Conservation (phyloP, 2,329 filamentous ascomycete genomes). For the Daldinia eschscholtzii region DNA sequence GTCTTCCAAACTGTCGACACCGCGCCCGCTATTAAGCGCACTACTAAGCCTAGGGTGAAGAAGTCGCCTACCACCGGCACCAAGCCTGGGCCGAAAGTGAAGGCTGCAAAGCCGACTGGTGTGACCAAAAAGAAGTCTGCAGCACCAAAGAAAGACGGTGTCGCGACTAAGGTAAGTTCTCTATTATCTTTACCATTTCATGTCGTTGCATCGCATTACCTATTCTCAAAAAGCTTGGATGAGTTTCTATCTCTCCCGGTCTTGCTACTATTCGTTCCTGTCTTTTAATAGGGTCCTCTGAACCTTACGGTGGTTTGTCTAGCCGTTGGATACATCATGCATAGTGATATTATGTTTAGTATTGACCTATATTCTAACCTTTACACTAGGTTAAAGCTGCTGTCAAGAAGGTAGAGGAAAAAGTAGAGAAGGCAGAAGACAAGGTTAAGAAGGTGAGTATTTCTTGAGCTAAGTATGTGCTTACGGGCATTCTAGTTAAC, state of each 20-base stretch:
- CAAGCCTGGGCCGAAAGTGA: constrained; percentile 40
- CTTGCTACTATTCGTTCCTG: neutral
- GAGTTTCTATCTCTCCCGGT: neutral
- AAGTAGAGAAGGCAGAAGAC: constrained; percentile 47
- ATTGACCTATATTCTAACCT: constrained; percentile 39
- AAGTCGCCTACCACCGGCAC: constrained; percentile 40
- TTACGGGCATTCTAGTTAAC: constrained; percentile 4
- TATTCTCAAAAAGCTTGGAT: neutral
- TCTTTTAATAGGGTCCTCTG: neutral
- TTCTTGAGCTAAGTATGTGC: neutral
- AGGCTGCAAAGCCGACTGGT: constrained; percentile 51
- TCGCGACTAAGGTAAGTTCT: constrained; percentile 49
- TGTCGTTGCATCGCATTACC: neutral
- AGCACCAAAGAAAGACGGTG: constrained; percentile 51
- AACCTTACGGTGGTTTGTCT: neutral
- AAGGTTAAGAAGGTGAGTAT: constrained; percentile 47
- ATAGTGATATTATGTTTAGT: neutral
- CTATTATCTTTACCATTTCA: constrained; percentile 10
- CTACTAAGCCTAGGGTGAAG: constrained; percentile 51
- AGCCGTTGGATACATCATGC: neutral
- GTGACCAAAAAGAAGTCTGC: constrained; percentile 53
- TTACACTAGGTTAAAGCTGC: constrained; percentile 49
- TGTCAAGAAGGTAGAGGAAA: constrained; percentile 50
- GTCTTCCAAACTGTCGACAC: constrained; percentile 64
- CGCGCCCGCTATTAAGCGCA: constrained; percentile 60